Evolutionary conservation across 2,329 filamentous ascomycete species (phyloP), one percentile per base, ranked within the genome.

Genomic region (Zymoseptoria passerinii): DNA sequence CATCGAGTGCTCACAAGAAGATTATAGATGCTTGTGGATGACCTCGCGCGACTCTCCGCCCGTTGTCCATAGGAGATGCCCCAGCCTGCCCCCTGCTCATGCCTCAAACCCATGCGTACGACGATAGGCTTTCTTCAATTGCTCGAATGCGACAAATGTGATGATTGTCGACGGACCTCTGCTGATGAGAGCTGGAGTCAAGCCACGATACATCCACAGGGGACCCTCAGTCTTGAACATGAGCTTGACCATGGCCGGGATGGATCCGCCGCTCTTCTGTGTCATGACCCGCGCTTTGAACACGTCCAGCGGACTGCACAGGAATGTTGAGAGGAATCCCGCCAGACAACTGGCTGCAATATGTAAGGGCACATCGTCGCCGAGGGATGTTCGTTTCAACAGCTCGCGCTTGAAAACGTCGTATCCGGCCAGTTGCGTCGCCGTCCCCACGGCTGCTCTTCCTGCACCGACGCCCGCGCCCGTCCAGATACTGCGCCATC

Each of bases 201-300:
- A 44, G 23, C 64, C 62, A 50, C 59, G 62, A 57, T 64, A 65
- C 64, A 66, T 66, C 64, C 62, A 64, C n/a, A 50, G 28, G 16
- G 53, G 23, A 8, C 64, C 64, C 54, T 66, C 64, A 9, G 61
- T 58, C 56, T 53, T 63, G 56, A 65, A 57, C 8, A 56, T 61
- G 10, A 58, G 58, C 29, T 58, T 59, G 16, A 64, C 50, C 55
- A 65, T 61, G 23, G 58, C 51, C 23, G 56, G 27, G 53, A 66
- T 62, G 7, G 60, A 57, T 55, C 57, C 48, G 6, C 53, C 54
- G 9, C 55, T 55, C 29, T 56, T 63, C 54, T 60, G 57, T 49
- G 61, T 63, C 62, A 66, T 66, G 19, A 64, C 48, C 3, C 64
- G 61, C 8, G 64, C 64, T 35, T 66, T 66, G 59, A 66, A 65